Evolutionary conservation across 306 rosid genomes (phyloP).

Genomic region (Medicago truncatula): DNA sequence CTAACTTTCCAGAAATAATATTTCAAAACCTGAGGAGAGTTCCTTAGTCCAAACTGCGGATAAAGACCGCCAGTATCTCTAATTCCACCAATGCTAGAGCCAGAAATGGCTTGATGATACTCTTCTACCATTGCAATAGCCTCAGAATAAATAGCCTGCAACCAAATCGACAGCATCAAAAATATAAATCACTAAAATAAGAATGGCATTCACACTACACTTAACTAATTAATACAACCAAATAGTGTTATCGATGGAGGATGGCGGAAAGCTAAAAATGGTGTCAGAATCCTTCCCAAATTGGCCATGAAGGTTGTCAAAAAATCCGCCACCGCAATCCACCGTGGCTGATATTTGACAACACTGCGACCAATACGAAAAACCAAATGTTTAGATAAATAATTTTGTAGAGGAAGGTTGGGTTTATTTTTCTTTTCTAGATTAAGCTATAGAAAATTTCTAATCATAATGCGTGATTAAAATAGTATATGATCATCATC

Average conservation of each 20-base stretch:
- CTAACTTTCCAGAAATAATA: neutral
- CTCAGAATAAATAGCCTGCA: slow-evolving; percentile 86
- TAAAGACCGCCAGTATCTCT: slow-evolving; percentile 66
- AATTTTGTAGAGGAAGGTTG: neutral
- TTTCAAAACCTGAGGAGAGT: slow-evolving; percentile 74
- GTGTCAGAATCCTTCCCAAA: no score
- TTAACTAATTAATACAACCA: slow-evolving; percentile 25
- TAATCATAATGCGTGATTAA: neutral
- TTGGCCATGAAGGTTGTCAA: no score
- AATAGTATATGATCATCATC: neutral
- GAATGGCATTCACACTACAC: slow-evolving; percentile 25
- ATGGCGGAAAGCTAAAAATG: no score
- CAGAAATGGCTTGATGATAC: slow-evolving; percentile 73
- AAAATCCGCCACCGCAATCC: no score
- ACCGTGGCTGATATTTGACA: no score
- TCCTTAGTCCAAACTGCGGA: slow-evolving; percentile 73
- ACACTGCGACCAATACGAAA: neutral
- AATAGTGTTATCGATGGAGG: no score
- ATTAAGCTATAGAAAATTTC: neutral
- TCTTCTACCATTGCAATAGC: slow-evolving; percentile 92
- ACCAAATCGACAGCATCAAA: slow-evolving; percentile 37
- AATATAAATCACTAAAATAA: slow-evolving; percentile 33
- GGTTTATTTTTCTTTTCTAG: neutral
- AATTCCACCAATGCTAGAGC: slow-evolving; percentile 68
- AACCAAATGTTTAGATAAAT: neutral